These are phyloP conservation scores for Pichia insulana DNA, from an alignment of 805 yeast species.

Conservation along the genomic window DNA sequence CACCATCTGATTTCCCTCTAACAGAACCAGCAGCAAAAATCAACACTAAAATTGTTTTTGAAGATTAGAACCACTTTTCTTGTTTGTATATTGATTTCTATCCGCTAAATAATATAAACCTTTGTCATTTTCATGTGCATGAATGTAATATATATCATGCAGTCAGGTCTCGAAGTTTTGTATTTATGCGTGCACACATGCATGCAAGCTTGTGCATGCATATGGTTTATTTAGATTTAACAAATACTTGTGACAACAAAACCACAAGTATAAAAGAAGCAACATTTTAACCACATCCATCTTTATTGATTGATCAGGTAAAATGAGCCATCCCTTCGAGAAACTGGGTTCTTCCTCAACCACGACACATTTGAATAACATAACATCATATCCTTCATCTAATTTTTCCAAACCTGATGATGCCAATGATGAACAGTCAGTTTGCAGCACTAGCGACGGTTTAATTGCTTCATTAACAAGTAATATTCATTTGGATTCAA, in stretches of 20 bases:
- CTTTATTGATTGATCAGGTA: too few relatives aligned
- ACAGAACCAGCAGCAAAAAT: constrained; percentile 3
- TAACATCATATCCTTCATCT: constrained; percentile 4
- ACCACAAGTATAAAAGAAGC: too few relatives aligned
- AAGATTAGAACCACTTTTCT: constrained; percentile 9
- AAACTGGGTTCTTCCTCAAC: background rate
- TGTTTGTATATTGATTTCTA: background rate
- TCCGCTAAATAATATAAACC: background rate
- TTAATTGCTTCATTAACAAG: constrained; percentile 3
- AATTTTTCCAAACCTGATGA: background rate
- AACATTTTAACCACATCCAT: too few relatives aligned
- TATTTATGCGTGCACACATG: too few relatives aligned
- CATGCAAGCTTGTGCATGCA: too few relatives aligned
- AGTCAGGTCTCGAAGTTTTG: too few relatives aligned
- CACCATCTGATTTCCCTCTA: background rate
- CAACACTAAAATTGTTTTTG: constrained; percentile 19
- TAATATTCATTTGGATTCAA: background rate
- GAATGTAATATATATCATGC: too few relatives aligned
- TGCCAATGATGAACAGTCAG: background rate
- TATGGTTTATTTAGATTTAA: too few relatives aligned
- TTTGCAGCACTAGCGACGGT: background rate
- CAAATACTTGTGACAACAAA: too few relatives aligned
- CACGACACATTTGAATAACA: constrained; percentile 4
- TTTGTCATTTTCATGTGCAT: too few relatives aligned
- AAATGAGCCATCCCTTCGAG: background rate